phyloP scores from a whole-genome alignment of 2,329 filamentous ascomycete species.

The Fusarium tupiense region DNA sequence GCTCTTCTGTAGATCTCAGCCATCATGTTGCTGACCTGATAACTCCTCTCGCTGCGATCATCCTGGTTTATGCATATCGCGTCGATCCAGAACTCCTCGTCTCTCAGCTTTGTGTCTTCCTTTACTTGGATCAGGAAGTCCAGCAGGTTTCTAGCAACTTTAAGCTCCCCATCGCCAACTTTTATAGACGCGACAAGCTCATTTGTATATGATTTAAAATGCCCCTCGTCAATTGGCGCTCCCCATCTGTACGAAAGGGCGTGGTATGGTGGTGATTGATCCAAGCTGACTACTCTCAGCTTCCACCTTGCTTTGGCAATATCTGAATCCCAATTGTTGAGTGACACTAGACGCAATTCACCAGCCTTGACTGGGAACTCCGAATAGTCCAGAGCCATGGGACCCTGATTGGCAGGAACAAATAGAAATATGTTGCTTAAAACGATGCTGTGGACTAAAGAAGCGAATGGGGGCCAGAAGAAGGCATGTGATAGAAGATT shows the following conservation, averaged over 20 bases:
- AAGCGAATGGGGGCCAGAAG: not conserved
- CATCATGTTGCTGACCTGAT: not conserved
- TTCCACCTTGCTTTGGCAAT: not conserved
- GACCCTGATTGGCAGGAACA: accelerated
- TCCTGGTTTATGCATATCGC: not conserved
- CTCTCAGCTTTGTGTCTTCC: not conserved
- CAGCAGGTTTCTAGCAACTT: not conserved
- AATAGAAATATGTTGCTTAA: too few relatives aligned
- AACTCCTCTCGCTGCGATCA: not conserved
- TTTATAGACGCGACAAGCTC: not conserved
- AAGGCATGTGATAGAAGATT: too few relatives aligned
- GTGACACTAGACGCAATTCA: not conserved
- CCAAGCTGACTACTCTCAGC: not conserved
- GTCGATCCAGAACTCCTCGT: not conserved
- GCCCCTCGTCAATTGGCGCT: not conserved
- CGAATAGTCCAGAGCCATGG: not conserved
- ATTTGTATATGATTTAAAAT: not conserved
- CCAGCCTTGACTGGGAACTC: not conserved
- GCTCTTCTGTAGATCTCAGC: not conserved
- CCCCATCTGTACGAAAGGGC: not conserved
- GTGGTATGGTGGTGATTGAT: not conserved
- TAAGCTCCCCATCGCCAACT: not conserved
- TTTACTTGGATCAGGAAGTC: not conserved
- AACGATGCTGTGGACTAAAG: too few relatives aligned
- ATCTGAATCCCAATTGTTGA: not conserved